Evolutionary conservation across 2,329 filamentous ascomycete genomes (phyloP), one percentile per base, ranked within the genome.

Genomic region (Alternaria infectoria): DNA sequence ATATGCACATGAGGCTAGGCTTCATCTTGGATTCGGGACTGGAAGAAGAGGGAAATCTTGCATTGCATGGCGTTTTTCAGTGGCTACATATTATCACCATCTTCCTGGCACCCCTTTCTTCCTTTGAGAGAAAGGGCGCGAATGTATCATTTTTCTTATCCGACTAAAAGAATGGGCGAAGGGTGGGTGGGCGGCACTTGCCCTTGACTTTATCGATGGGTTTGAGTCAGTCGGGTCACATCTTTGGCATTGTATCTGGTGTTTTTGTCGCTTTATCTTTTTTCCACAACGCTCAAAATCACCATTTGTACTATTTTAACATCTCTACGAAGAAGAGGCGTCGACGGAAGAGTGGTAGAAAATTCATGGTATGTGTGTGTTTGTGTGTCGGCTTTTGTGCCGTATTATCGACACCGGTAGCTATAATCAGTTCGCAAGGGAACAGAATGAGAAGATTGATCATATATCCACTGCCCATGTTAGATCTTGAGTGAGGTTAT

Each of bases 31-130:
- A 52, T 52, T n/a, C 28, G 17, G 49, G 49, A 23, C 13, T 32
- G 28, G 28, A 40, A 40, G 15, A 44, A 11, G 32, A 21, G 46
- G 21, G 21, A 49, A 44, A 44, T 13, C 6, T 17, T 54, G 52
- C 52, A 54, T 54, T 54, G 52, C 52, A 43, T 44, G 52, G 52
- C 52, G 52, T 54, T 54, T 54, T 17, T n/a, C 21, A 15, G 15
- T 44, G 36, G 49, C 30, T 52, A 40, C 47, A 51, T 32, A 17
- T 40, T 40, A 40, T 40, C 36, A 40, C 36, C 36, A 40, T 36
- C 51, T 44, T 54, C 36, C 13, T 23, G 25, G 17, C 19, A 23
- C 19, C 19, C 44, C 44, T 19, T 15, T 30, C 10, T 19, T 15
- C 19, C 47, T 50, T n/a, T n/a, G 26, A 17, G 17, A 28, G 49